Base-by-base conservation (phyloP, 352 stramenopile genomes). In the Globisporangium lucens region DNA sequence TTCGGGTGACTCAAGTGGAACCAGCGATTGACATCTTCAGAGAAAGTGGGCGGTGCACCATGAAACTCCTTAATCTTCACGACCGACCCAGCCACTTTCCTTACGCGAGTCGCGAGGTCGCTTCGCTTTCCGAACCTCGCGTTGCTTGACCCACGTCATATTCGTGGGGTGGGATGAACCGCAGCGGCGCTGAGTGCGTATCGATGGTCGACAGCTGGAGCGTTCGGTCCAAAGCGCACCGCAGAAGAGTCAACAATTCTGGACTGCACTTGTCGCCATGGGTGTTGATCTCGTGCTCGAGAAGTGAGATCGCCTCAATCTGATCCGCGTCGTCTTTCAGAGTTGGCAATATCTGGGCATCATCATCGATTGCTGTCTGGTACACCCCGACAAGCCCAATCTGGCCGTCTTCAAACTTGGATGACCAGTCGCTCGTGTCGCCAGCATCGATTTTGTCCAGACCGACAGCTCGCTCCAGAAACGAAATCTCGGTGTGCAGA, bases 101-200 rank as follows among this genome's bases (percentile, higher is more conserved):
- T 41, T 41, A 9, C 36, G 9, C 36, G 9, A 41, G 36, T 41
- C 7, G 0, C 36, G 36, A 41, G 7, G 36, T 41, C 36, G 1
- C 36, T 41, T 41, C 36, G 3, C 7, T 41, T 8, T 12, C 35
- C 5, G 7, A 38, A 38, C 1, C 35, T 38, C 8, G 35, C 35
- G 35, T 12, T 20, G 51, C 51, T 35, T 61, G 30, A n/a, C 35
- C 33, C 7, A 61, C 35, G n/a, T 51, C 56, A 10, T 35, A n/a
- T 36, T 61, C 56, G 9, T 61, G 56, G 6, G 56, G 56, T 8
- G 56, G 56, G 56, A 61, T 61, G 33, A 61, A 61, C 56, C 56
- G 51, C 17, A 33, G 8, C 1, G 56, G 56, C 5, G 30, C 38
- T 13, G 20, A 10, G 5, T 24, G 15, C 9, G n/a, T 7, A 10